A percentile compares a stretch with the other conserved stretches of the same genome.
Conservation (phyloP, 208 protist species). For the Leishmania amazonensis region DNA sequence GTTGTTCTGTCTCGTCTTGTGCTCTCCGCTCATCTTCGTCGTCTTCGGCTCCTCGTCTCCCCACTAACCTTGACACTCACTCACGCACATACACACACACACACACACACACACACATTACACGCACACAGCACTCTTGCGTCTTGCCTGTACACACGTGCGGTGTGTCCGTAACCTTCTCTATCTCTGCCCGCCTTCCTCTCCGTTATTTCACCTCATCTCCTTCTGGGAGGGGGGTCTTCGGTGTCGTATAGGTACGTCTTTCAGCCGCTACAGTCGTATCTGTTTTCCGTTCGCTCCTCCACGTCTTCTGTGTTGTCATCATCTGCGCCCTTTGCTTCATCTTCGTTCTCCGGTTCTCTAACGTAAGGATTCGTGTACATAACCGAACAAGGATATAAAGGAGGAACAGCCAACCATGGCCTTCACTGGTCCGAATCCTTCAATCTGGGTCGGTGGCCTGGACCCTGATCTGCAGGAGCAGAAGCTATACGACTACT, state of each 20-base stretch:
- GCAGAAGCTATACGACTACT: constrained; percentile 97
- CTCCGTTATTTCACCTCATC: background rate
- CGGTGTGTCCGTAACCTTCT: background rate
- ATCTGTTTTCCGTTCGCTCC: background rate
- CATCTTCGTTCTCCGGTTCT: background rate
- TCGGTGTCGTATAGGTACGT: background rate
- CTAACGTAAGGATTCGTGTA: background rate
- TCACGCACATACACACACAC: background rate
- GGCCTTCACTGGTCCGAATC: constrained; percentile 77
- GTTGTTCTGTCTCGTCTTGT: background rate
- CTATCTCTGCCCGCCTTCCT: background rate
- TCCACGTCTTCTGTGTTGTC: background rate
- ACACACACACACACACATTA: background rate
- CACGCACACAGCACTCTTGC: background rate
- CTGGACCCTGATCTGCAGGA: constrained; percentile 96
- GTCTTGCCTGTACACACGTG: constrained; percentile 2
- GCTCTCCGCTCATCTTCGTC: background rate
- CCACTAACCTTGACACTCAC: background rate
- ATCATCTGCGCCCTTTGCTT: constrained; percentile 5
- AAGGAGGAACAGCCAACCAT: constrained; percentile 24
- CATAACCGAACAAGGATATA: background rate
- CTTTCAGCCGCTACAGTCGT: constrained; percentile 1
- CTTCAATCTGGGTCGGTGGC: constrained; percentile 98
- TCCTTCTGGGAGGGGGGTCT: background rate
- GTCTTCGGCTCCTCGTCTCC: background rate